Evolutionary conservation across 2,329 filamentous ascomycete species (phyloP), one percentile per base, ranked within the genome.

Genomic region (Ophiostoma sp.): DNA sequence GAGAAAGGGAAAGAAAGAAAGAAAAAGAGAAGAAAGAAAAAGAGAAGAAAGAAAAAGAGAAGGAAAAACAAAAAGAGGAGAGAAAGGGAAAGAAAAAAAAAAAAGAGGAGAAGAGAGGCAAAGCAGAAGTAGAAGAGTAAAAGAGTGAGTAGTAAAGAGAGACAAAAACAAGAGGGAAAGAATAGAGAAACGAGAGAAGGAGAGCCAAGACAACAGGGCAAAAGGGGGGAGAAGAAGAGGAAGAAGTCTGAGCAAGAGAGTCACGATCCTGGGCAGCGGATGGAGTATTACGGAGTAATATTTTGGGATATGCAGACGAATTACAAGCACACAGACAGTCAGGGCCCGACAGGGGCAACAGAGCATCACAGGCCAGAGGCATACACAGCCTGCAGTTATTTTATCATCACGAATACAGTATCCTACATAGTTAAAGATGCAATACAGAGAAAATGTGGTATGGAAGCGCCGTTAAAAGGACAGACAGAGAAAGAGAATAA

Each of bases 191-290:
- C 54, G 33, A 35, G 41, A 68, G 39, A 66, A 23, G 54, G 52
- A 31, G 52, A 57, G 52, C 52, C 52, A 67, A 67, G 44, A 27
- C 8, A 60, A 69, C 23, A 65, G 11, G 35, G 69, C 54, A 39
- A 71, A 60, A 57, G 39, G 44, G 66, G 67, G 41, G 36, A 13
- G 44, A 52, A 10, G 67, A 35, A 68, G 27, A 36, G 27, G 48
- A 52, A 68, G 52, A 57, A 57, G 52, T 57, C 52, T 57, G 52
- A 27, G 11, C 39, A 41, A 48, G 23, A 57, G 54, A 33, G 10
- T 62, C 57, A 62, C 57, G 57, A 62, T 62, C 57, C 57, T 62
- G 10, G 52, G 52, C 52, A n/a, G 44, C 17, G 1, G 39, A 52
- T 57, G 52, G 17, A 8, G 17, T 52, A 52, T 8, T 57, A 27